Evolutionary conservation across 371 early-diverging fungal genomes (phyloP).

Genomic region (Paramicrosporidium saccamoebae): DNA sequence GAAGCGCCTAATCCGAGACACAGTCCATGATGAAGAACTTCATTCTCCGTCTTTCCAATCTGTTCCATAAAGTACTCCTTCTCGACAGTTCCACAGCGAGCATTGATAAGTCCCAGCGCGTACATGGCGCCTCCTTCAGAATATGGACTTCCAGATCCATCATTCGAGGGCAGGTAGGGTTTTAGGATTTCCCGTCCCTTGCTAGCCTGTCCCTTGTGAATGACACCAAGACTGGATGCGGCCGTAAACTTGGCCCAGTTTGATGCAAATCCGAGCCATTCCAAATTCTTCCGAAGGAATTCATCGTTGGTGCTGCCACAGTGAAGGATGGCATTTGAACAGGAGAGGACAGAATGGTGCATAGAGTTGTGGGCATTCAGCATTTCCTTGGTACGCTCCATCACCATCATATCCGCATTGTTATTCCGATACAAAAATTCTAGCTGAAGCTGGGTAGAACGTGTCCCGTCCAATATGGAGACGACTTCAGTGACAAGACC

Average conservation of each 20-base stretch:
- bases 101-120: conserved; percentile 89
- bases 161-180: conserved; percentile 79
- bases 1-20: conserved; percentile 87
- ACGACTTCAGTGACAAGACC: conserved; percentile 13
- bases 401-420: conserved; percentile 59
- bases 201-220: conserved; percentile 84
- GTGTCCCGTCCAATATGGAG: conserved; percentile 49
- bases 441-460: conserved; percentile 50
- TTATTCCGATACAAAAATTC: conserved; percentile 83
- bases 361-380: conserved; percentile 67
- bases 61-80: conserved; percentile 35
- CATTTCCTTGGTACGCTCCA: conserved; percentile 64
- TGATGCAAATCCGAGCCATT: conserved; percentile 82
- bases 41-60: conserved; percentile 37
- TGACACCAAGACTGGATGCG: conserved; percentile 91
- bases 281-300: conserved; percentile 82
- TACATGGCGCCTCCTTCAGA: conserved; percentile 92
- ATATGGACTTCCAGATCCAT: conserved; percentile 41
- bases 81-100: conserved; percentile 56
- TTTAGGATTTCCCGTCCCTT: conserved; percentile 42
- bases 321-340: conserved; percentile 92
- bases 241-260: conserved; percentile 98
- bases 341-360: conserved; percentile 75
- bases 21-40: conserved; percentile 89
- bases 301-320: conserved; percentile 94